Conservation (phyloP, 805 yeast genomes). For the Starmerella gropengiesseri region DNA sequence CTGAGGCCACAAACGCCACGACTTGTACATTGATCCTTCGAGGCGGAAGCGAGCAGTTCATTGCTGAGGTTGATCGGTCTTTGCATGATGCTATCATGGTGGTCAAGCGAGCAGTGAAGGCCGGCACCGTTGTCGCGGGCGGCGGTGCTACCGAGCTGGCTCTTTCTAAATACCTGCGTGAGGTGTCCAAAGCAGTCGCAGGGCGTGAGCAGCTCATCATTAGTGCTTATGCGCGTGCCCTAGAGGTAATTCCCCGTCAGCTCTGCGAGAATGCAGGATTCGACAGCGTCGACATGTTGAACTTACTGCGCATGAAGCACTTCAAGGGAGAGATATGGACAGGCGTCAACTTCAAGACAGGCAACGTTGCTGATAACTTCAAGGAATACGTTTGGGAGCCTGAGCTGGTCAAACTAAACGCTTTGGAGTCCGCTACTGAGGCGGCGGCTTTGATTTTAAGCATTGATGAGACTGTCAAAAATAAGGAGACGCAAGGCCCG, state of each 20-base stretch:
- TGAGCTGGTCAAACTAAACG: slow-evolving; percentile 82
- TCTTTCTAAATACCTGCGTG: slow-evolving; percentile 75
- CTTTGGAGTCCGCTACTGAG: slow-evolving; percentile 91
- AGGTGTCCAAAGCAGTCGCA: slow-evolving; percentile 73
- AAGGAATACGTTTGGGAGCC: slow-evolving; percentile 95
- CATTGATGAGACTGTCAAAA: slow-evolving; percentile 78
- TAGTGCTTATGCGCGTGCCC: slow-evolving; percentile 84
- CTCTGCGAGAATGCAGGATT: slow-evolving; percentile 98
- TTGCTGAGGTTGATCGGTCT: slow-evolving; percentile 96
- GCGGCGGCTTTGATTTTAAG: slow-evolving; percentile 87
- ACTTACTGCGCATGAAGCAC: slow-evolving; percentile 83
- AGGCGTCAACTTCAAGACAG: slow-evolving; percentile 86
- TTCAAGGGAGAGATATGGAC: slow-evolving; percentile 86
- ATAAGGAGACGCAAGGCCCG: slow-evolving; percentile 33
- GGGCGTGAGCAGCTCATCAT: slow-evolving; percentile 94
- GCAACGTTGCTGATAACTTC: slow-evolving; percentile 70
- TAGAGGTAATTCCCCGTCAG: slow-evolving; percentile 94
- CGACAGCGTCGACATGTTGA: slow-evolving; percentile 90
- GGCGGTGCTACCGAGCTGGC: slow-evolving; percentile 99
- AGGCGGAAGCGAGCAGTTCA: slow-evolving; percentile 97
- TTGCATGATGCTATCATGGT: slow-evolving; percentile 98
- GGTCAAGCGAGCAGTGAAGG: slow-evolving; percentile 85
- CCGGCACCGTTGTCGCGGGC: slow-evolving; percentile 85
- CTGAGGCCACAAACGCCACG: slow-evolving; percentile 83
- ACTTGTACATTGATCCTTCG: slow-evolving; percentile 88